phyloP scores from a whole-genome alignment of 495 filamentous ascomycete species.

The Neurospora sp. region DNA sequence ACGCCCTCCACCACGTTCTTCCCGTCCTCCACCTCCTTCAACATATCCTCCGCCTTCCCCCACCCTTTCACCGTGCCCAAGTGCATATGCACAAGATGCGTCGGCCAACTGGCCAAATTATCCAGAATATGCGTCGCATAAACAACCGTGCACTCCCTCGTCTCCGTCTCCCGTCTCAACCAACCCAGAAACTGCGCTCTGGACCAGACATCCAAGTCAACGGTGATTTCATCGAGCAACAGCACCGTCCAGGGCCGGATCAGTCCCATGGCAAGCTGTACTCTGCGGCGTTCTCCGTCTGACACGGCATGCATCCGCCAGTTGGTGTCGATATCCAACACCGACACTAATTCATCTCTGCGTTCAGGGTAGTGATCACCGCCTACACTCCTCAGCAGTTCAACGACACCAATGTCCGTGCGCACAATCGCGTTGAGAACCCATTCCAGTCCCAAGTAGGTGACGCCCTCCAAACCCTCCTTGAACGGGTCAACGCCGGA shows the following conservation, averaged over 20 bases:
- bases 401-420: conserved; percentile 83
- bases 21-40: conserved; percentile 21
- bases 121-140: conserved; percentile 98
- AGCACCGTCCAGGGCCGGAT: conserved; percentile 87
- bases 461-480: conserved; percentile 78
- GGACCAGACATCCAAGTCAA: conserved; percentile 83
- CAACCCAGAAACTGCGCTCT: conserved; percentile 79
- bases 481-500: conserved; percentile 85
- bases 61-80: conserved; percentile 75
- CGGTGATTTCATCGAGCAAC: conserved; percentile 93
- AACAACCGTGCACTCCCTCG: conserved; percentile 75
- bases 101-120: conserved; percentile 86
- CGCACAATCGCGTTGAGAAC: conserved; percentile 96
- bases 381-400: conserved; percentile 75
- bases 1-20: conserved; percentile 33
- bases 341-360: conserved; percentile 72
- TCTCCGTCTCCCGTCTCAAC: conserved; percentile 77
- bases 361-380: conserved; percentile 72
- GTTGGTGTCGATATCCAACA: conserved; percentile 81
- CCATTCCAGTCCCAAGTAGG: conserved; percentile 96
- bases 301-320: conserved; percentile 93
- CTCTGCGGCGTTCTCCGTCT: conserved; percentile 82
- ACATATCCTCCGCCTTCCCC: conserved; percentile 53
- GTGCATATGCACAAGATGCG: conserved; percentile 91
- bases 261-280: conserved; percentile 94